Percentiles rank a stretch among this genome's conserved stretches.
Conservation (phyloP, 805 yeast species). For the Candida ficus region DNA sequence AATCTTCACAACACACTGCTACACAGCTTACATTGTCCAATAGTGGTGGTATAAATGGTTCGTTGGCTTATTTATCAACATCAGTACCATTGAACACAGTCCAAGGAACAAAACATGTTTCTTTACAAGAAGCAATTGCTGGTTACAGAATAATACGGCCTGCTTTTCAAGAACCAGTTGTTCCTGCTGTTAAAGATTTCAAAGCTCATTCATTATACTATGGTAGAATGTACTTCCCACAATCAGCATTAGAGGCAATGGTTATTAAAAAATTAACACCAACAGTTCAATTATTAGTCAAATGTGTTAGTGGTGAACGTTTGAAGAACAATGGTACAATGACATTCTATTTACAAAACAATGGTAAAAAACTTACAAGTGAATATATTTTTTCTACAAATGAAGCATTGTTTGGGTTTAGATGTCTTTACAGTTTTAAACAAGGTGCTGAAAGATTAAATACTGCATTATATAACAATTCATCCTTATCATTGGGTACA, state of each 20-base stretch:
- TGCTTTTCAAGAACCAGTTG: conserved; percentile 10
- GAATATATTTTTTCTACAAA: conserved; percentile 80
- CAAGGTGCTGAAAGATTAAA: conserved; percentile 33
- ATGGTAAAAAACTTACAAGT: conserved; percentile 54
- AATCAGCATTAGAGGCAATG: conserved; percentile 85
- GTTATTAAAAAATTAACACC: conserved; percentile 55
- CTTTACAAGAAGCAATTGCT: conserved; percentile 62
- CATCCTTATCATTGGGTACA: conserved; percentile 70
- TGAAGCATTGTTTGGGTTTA: conserved; percentile 76
- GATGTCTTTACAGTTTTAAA: conserved; percentile 66
- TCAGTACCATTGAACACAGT: conserved; percentile 51
- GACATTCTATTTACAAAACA: conserved; percentile 68
- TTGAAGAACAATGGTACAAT: conserved; percentile 49
- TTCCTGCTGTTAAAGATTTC: conserved; percentile 2
- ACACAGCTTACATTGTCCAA: conserved; percentile 69
- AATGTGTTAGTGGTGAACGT: conserved; percentile 67
- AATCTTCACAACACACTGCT: conserved; percentile 63
- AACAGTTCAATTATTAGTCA: conserved; percentile 59
- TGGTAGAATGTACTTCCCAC: conserved; percentile 87
- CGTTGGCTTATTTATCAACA: conserved; percentile 75
- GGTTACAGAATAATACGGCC: conserved; percentile 63
- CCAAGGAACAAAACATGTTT: conserved; percentile 44
- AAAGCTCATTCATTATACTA: conserved; percentile 49
- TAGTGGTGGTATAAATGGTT: conserved; percentile 64
- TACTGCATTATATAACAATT: conserved; percentile 47